Percentiles rank a stretch among this genome's conserved stretches.
These are phyloP conservation scores for Podospora pseudopauciseta DNA, from an alignment of 495 filamentous ascomycete genomes.

Conservation along the genomic window DNA sequence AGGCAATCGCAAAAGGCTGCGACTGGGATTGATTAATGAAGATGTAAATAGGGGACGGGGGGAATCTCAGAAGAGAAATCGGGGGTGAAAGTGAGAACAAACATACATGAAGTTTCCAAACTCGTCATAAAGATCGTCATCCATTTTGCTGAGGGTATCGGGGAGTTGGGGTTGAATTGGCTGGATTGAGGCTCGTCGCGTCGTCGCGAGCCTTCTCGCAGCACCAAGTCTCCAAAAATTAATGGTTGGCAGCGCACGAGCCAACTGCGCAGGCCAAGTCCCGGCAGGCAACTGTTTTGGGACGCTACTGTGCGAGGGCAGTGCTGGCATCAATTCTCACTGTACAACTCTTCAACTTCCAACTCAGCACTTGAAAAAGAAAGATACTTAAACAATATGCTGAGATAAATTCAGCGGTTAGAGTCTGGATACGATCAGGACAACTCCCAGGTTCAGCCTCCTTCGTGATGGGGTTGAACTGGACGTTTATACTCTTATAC, in stretches of 20 bases:
- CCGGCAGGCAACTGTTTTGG: neutral
- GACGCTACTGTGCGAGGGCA: neutral
- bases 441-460: neutral
- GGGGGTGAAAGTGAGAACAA: neutral
- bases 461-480: neutral
- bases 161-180: neutral
- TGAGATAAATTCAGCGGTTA: neutral
- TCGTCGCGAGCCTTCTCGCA: constrained; percentile 5
- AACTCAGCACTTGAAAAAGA: neutral
- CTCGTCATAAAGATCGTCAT: constrained; percentile 39
- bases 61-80: neutral
- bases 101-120: constrained; percentile 39
- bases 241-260: constrained; percentile 6
- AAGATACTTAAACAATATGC: neutral
- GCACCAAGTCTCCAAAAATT: constrained; percentile 19
- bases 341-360: neutral
- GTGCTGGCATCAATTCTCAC: neutral
- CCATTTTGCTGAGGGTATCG: constrained; percentile 28
- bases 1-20: neutral
- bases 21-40: neutral
- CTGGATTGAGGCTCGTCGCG: constrained; percentile 10
- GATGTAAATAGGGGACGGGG: neutral
- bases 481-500: neutral
- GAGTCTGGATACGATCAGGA: neutral
- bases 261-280: constrained; percentile 5